phyloP scores from a whole-genome alignment of 495 filamentous ascomycete species.

The Lophiostoma macrostomum region DNA sequence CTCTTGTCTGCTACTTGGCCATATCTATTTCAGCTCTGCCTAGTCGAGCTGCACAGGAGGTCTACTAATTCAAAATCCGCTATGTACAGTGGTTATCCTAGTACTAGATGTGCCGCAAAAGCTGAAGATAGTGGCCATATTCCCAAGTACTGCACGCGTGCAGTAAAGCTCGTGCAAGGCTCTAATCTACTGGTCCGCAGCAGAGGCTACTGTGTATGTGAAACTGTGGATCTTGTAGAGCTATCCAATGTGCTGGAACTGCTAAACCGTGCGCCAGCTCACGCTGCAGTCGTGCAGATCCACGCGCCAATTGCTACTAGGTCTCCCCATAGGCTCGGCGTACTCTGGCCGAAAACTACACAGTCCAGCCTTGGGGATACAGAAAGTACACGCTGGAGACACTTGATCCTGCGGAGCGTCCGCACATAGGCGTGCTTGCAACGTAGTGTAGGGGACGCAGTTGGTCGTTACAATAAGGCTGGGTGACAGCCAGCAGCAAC shows the following conservation, averaged over 20 bases:
- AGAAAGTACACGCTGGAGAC: background rate
- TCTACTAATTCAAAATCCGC: background rate
- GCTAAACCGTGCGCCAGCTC: background rate
- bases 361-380: constrained; percentile 1
- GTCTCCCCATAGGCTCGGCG: background rate
- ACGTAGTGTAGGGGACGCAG: constrained; percentile 1
- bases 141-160: too few species aligned
- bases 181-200: background rate
- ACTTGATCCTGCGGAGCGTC: constrained; percentile 8
- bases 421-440: background rate
- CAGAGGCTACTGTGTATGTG: background rate
- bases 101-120: background rate
- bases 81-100: background rate
- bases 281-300: background rate
- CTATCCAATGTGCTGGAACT: constrained; percentile 3
- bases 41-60: background rate
- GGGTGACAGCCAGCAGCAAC: background rate
- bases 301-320: background rate
- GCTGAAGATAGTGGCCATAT: background rate
- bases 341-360: background rate
- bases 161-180: too few species aligned
- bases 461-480: constrained; percentile 1
- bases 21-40: constrained; percentile 8
- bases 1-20: background rate
- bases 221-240: background rate